Evolutionary conservation across 2,329 filamentous ascomycete genomes (phyloP), one percentile per base, ranked within the genome.

Genomic region (Colletotrichum sp.): DNA sequence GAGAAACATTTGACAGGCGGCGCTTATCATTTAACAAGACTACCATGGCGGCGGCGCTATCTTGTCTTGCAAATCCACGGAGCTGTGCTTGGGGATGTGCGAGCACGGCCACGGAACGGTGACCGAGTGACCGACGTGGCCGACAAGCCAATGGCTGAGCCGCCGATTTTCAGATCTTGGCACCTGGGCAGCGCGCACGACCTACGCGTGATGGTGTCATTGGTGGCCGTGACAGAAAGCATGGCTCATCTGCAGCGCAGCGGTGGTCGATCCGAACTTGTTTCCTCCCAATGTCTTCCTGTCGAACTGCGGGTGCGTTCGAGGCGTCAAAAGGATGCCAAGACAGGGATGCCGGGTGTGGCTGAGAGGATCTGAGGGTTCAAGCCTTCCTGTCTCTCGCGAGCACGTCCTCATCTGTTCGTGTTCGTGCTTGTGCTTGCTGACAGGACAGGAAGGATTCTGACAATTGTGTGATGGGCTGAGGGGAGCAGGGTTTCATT

Each of bases 11-110:
- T 38, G 64, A 48, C 30, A 55, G 58, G 43, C 43, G 26, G 70
- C 64, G 43, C 58, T 65, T 65, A 65, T 68, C 64, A 76, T 48
- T 55, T 55, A 61, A 76, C 52, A 65, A 69, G 43, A 73, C 57
- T 60, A 64, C 57, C 58, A 68, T 65, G 74, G 38, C 64, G 64
- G 32, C 67, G 58, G 28, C 28, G 18, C 55, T 43, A 52, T 38
- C 52, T 43, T 67, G n/a, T 58, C 43, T 43, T 26, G 36, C 61
- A 26, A 57, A 38, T 48, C 73, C 21, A 69, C 74, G 74, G 74
- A 76, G 74, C 67, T 69, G 28, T 58, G 70, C 74, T 76, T 76
- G 74, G 74, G 74, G 74, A 76, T 76, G 70, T 76, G 74, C 74
- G 74, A 63, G 65, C 74, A 75, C 64, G 73, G 64, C 38, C 73